These are phyloP conservation scores for Ustilago hordei DNA, from an alignment of 1,284 basidiomycete species.

Conservation along the genomic window DNA sequence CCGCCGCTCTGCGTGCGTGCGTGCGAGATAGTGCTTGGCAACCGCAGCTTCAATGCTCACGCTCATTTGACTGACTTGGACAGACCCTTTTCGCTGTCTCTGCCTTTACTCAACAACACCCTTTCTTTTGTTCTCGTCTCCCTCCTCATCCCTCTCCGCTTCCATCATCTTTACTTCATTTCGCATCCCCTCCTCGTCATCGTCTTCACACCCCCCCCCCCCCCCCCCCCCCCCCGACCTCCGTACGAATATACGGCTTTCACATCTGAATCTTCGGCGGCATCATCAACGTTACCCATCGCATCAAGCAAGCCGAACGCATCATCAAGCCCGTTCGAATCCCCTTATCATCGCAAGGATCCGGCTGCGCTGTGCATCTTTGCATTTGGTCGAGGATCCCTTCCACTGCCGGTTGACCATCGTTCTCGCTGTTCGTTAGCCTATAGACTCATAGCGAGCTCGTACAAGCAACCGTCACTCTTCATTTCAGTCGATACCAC, in stretches of 20 bases:
- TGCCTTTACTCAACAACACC: background rate
- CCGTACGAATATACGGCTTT: background rate
- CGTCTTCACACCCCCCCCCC: background rate
- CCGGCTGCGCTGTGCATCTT: background rate
- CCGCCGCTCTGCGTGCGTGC: background rate
- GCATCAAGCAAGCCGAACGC: background rate
- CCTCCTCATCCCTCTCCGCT: background rate
- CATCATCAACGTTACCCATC: background rate
- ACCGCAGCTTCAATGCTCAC: background rate
- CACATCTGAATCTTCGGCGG: background rate
- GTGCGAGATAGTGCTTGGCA: background rate
- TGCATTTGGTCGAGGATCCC: background rate
- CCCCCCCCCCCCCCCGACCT: background rate
- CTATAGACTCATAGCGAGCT: background rate
- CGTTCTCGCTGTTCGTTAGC: background rate
- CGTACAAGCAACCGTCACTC: background rate
- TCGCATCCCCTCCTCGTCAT: background rate
- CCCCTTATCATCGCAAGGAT: background rate
- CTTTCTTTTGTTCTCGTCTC: background rate
- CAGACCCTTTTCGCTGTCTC: background rate
- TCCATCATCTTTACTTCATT: background rate
- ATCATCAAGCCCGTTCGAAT: background rate
- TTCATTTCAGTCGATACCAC: constrained; percentile 5
- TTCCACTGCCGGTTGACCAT: background rate
- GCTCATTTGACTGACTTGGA: background rate